These are phyloP conservation scores for Dryadomyces sulphureus DNA, from an alignment of 2,329 filamentous ascomycete species.

Conservation along the genomic window DNA sequence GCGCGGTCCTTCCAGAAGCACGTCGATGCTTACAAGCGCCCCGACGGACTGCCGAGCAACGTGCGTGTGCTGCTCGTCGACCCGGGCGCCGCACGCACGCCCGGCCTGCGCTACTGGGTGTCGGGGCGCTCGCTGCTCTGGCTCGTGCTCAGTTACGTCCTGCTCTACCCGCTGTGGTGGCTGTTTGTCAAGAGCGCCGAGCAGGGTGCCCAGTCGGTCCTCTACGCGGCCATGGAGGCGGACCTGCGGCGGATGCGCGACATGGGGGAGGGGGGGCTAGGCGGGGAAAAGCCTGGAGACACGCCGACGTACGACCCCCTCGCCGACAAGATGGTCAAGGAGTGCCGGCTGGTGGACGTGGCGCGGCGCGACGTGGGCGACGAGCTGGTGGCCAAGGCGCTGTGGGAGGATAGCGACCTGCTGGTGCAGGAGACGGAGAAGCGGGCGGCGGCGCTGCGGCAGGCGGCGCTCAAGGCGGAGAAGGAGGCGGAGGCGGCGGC, in stretches of 20 bases:
- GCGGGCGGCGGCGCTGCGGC: constrained; percentile 43
- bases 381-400: constrained; percentile 63
- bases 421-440: constrained; percentile 74
- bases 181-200: constrained; percentile 71
- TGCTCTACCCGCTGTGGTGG: constrained; percentile 73
- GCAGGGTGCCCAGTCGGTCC: constrained; percentile 73
- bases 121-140: constrained; percentile 74
- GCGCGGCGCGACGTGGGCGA: constrained; percentile 61
- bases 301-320: constrained; percentile 31
- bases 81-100: constrained; percentile 71
- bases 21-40: constrained; percentile 66
- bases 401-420: constrained; percentile 83
- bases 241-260: constrained; percentile 39
- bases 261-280: constrained; percentile 1
- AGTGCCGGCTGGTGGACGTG: constrained; percentile 65
- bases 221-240: constrained; percentile 75
- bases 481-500: constrained; percentile 14
- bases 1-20: constrained; percentile 87
- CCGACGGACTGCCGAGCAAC: constrained; percentile 70
- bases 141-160: constrained; percentile 56
- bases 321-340: constrained; percentile 55
- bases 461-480: constrained; percentile 13
- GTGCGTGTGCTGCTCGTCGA: constrained; percentile 76
- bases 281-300: constrained; percentile 14
- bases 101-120: constrained; percentile 76